A percentile compares a stretch with the other conserved stretches of the same genome.
These are phyloP conservation scores for Acacia pycnantha DNA, from an alignment of 331 rosid species.

Conservation along the genomic window DNA sequence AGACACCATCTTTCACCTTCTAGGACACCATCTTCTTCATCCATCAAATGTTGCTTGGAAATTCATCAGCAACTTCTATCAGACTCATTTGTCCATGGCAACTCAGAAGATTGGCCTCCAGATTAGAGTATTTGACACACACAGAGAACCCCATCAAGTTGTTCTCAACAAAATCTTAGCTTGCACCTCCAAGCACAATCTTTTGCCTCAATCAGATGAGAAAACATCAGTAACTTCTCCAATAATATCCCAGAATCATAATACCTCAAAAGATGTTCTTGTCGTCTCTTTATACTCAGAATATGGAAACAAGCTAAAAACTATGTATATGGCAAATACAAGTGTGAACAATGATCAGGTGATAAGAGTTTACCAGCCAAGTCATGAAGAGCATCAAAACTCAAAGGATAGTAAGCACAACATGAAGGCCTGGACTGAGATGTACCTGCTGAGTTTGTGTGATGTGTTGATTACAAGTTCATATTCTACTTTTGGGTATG, in stretches of 20 bases:
- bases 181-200: neutral
- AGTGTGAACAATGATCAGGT: neutral
- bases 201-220: neutral
- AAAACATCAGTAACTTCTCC: neutral
- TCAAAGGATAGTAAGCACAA: neutral
- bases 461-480: neutral
- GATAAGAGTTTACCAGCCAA: neutral
- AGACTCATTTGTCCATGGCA: neutral
- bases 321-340: neutral
- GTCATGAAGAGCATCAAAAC: neutral
- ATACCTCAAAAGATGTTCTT: neutral
- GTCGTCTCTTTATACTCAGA: constrained; percentile 19
- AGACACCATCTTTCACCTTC: neutral
- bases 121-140: neutral
- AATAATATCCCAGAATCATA: neutral
- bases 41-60: neutral
- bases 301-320: neutral
- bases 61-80: neutral
- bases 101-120: neutral
- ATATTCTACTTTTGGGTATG: neutral
- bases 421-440: neutral
- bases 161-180: neutral
- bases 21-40: neutral
- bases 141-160: neutral
- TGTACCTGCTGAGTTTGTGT: neutral